Evolutionary conservation across 2,329 filamentous ascomycete species (phyloP).

Genomic region (Fonsecaea multimorphosa): DNA sequence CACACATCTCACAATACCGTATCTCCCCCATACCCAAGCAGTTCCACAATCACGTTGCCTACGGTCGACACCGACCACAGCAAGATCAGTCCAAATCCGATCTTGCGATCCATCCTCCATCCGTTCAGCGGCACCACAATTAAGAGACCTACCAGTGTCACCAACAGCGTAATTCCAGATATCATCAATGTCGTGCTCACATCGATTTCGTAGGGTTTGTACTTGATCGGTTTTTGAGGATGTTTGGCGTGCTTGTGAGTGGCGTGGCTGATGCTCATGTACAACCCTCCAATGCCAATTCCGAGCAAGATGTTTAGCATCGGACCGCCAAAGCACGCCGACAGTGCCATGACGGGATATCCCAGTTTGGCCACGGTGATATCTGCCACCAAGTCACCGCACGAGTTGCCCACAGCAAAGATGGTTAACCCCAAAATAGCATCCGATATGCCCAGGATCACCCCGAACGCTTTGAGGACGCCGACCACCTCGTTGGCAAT

Average conservation of each 20-base stretch:
- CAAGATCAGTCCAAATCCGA: slow-evolving; percentile 79
- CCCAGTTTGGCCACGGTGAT: slow-evolving; percentile 92
- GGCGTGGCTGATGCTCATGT: slow-evolving; percentile 78
- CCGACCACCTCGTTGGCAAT: slow-evolving; percentile 96
- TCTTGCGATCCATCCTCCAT: slow-evolving; percentile 81
- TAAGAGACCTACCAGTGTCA: slow-evolving; percentile 79
- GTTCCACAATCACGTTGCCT: slow-evolving; percentile 80
- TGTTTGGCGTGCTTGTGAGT: slow-evolving; percentile 70
- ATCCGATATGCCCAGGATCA: slow-evolving; percentile 85
- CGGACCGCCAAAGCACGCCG: slow-evolving; percentile 95
- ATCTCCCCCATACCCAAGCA: slow-evolving; percentile 47
- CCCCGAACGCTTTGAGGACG: slow-evolving; percentile 88
- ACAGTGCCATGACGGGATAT: slow-evolving; percentile 93
- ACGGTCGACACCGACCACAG: slow-evolving; percentile 83
- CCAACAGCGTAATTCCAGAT: slow-evolving; percentile 79
- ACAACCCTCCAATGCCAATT: slow-evolving; percentile 87
- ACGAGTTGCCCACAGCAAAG: slow-evolving; percentile 93
- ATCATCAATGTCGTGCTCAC: slow-evolving; percentile 86
- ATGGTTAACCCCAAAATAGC: slow-evolving; percentile 93
- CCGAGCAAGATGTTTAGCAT: slow-evolving; percentile 97
- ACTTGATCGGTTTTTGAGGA: slow-evolving; percentile 67
- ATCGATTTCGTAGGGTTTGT: slow-evolving; percentile 80
- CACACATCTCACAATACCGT: neutral
- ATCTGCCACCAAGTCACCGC: slow-evolving; percentile 92
- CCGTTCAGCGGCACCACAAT: slow-evolving; percentile 82